A percentile compares a stretch with the other conserved stretches of the same genome.
Evolutionary conservation across 2,329 filamentous ascomycete genomes (phyloP).

Genomic region (Lojkania enalia): DNA sequence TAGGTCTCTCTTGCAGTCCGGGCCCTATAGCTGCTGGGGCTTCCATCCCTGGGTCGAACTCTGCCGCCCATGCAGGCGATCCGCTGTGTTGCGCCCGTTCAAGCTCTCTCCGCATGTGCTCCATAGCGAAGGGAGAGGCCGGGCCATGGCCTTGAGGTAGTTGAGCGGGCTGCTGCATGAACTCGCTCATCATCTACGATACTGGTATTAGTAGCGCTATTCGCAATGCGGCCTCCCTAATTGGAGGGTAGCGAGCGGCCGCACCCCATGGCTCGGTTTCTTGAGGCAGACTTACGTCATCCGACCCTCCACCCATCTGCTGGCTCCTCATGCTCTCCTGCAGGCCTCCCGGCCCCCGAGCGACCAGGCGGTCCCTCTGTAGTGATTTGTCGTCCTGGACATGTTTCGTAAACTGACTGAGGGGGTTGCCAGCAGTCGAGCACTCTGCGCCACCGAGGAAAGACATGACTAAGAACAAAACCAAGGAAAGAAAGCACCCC

Average conservation of each 20-base stretch:
- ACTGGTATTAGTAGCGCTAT: too few species aligned
- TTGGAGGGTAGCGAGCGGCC: too few species aligned
- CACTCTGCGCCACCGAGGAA: slow-evolving; percentile 96
- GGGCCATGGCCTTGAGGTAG: slow-evolving; percentile 58
- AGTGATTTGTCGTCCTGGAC: slow-evolving; percentile 94
- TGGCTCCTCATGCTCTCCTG: slow-evolving; percentile 78
- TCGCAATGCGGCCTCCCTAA: too few species aligned
- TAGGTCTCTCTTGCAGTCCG: slow-evolving; percentile 61
- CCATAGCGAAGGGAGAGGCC: slow-evolving; percentile 65
- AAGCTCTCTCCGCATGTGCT: slow-evolving; percentile 66
- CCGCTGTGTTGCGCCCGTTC: slow-evolving; percentile 58
- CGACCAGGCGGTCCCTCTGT: slow-evolving; percentile 85
- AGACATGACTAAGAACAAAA: too few species aligned
- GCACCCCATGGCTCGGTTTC: too few species aligned
- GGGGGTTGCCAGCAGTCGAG: slow-evolving; percentile 91
- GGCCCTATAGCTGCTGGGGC: slow-evolving; percentile 72
- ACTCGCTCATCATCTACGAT: slow-evolving; percentile 85
- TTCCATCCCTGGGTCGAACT: slow-evolving; percentile 62
- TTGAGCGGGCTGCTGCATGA: slow-evolving; percentile 76
- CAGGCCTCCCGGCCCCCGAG: slow-evolving; percentile 69
- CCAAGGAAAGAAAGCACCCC: neutral
- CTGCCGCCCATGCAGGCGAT: slow-evolving; percentile 64
- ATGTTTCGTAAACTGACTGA: slow-evolving; percentile 97
- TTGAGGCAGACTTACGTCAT: slow-evolving; percentile 48
- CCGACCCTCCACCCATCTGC: slow-evolving; percentile 69